These are phyloP conservation scores for Lepiota venenata DNA, from an alignment of 768 basidiomycete genomes.

Conservation along the genomic window DNA sequence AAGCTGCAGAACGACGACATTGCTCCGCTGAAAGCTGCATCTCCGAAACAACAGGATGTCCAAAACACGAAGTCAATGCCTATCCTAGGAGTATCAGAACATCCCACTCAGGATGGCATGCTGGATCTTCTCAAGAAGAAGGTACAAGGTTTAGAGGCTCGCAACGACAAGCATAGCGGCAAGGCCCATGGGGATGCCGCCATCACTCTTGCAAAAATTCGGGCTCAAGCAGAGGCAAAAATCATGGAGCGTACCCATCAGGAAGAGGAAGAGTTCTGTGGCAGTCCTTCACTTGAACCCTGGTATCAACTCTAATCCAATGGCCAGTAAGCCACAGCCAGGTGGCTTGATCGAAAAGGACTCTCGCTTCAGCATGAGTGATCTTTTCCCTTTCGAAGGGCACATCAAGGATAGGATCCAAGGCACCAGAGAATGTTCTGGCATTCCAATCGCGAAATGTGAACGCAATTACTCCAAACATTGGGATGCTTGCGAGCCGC, in stretches of 20 bases:
- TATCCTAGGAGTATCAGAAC: slow-evolving; percentile 12
- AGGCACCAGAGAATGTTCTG: slow-evolving; percentile 24
- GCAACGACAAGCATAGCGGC: slow-evolving; percentile 51
- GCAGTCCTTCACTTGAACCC: not conserved
- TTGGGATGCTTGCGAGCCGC: slow-evolving; percentile 12
- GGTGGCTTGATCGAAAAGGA: slow-evolving; percentile 14
- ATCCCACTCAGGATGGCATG: slow-evolving; percentile 41
- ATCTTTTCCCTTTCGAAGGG: slow-evolving; percentile 46
- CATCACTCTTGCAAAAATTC: slow-evolving; percentile 61
- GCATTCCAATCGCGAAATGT: slow-evolving; percentile 17
- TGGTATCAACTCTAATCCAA: not conserved
- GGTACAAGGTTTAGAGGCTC: slow-evolving; percentile 62
- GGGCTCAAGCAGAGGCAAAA: slow-evolving; percentile 64
- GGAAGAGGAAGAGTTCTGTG: slow-evolving; percentile 37
- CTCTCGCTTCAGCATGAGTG: slow-evolving; percentile 54
- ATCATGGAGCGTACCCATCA: slow-evolving; percentile 62
- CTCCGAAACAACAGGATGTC: not conserved
- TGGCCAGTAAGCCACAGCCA: not conserved
- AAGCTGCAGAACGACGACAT: slow-evolving; percentile 40
- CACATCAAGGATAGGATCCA: slow-evolving; percentile 30
- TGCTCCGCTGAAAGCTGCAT: slow-evolving; percentile 20
- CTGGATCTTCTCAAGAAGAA: slow-evolving; percentile 69
- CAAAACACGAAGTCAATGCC: not conserved
- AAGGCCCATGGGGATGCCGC: slow-evolving; percentile 51
- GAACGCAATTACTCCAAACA: slow-evolving; percentile 5